These are phyloP conservation scores for Paralagenidium karlingii DNA, from an alignment of 352 stramenopile genomes.

Conservation along the genomic window DNA sequence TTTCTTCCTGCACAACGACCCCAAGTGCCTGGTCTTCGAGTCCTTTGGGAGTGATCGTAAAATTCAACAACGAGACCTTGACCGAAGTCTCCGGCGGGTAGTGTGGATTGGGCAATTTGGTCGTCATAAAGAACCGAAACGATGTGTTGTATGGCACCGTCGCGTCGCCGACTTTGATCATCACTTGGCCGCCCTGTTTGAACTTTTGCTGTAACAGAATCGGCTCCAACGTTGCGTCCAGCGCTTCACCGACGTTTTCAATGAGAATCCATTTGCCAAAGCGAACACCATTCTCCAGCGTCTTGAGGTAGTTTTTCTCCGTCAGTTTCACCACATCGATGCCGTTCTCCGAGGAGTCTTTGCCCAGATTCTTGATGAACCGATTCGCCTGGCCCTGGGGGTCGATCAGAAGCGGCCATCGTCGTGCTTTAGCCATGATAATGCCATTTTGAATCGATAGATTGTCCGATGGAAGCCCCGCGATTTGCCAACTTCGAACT, in stretches of 20 bases:
- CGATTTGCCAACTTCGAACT: slow-evolving; percentile 85
- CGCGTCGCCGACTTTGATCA: slow-evolving; percentile 89
- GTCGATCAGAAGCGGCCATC: slow-evolving; percentile 88
- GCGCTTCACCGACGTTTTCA: slow-evolving; percentile 75
- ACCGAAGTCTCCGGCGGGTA: slow-evolving; percentile 88
- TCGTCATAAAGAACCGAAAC: slow-evolving; percentile 91
- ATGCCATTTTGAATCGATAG: slow-evolving; percentile 89
- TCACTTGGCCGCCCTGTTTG: slow-evolving; percentile 85
- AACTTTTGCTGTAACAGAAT: slow-evolving; percentile 88
- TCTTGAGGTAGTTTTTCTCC: slow-evolving; percentile 72
- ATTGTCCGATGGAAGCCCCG: slow-evolving; percentile 82
- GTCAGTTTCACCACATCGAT: slow-evolving; percentile 78
- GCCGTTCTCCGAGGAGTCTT: slow-evolving; percentile 72
- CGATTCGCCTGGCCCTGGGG: slow-evolving; percentile 88
- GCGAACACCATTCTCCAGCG: slow-evolving; percentile 84
- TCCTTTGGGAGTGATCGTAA: slow-evolving; percentile 85
- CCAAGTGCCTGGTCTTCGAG: slow-evolving; percentile 87
- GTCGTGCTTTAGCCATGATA: slow-evolving; percentile 82
- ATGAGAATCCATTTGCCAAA: slow-evolving; percentile 89
- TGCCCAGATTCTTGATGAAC: slow-evolving; percentile 89
- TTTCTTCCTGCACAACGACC: slow-evolving; percentile 88
- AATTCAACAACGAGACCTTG: slow-evolving; percentile 89
- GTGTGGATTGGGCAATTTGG: slow-evolving; percentile 87
- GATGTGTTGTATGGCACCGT: slow-evolving; percentile 85
- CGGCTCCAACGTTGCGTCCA: slow-evolving; percentile 86